Evolutionary conservation across 1,284 basidiomycete genomes (phyloP).

Genomic region (Austropuccinia psidii): DNA sequence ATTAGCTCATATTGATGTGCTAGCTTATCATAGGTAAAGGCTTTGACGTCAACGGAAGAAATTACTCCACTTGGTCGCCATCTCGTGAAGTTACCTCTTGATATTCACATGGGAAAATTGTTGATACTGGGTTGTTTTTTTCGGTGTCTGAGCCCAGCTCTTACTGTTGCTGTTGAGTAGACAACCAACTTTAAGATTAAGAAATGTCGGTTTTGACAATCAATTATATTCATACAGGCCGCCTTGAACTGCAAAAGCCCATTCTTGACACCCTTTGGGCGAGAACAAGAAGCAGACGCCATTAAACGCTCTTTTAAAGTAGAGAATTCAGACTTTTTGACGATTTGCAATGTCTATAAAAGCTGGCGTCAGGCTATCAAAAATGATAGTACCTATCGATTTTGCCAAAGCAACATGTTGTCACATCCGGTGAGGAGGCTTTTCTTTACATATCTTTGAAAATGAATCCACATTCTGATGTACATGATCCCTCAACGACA

Average conservation of each 20-base stretch:
- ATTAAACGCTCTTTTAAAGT: conserved; percentile 73
- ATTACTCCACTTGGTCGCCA: conserved; percentile 91
- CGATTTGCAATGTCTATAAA: conserved; percentile 80
- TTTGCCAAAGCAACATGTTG: conserved; percentile 74
- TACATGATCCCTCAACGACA: background rate
- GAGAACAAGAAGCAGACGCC: conserved; percentile 75
- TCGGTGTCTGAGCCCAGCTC: conserved; percentile 83
- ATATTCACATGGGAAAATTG: conserved; percentile 94
- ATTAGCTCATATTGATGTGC: background rate
- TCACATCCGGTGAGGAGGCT: conserved; percentile 63
- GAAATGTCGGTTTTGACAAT: conserved; percentile 33
- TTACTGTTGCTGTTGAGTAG: conserved; percentile 67
- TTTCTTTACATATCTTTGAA: background rate
- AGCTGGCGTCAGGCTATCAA: conserved; percentile 75
- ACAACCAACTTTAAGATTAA: background rate
- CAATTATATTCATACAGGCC: conserved; percentile 50
- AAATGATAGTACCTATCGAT: conserved; percentile 54
- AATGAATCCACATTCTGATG: background rate
- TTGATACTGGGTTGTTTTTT: conserved; percentile 77
- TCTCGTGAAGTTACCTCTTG: conserved; percentile 77
- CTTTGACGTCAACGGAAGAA: conserved; percentile 75
- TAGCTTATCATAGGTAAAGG: conserved; percentile 53
- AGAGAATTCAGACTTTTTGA: conserved; percentile 93
- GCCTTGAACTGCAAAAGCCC: conserved; percentile 88
- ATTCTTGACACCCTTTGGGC: conserved; percentile 79